Evolutionary conservation across 202 grass and related monocot genomes (phyloP).

Genomic region (Hordeum pubiflorum): DNA sequence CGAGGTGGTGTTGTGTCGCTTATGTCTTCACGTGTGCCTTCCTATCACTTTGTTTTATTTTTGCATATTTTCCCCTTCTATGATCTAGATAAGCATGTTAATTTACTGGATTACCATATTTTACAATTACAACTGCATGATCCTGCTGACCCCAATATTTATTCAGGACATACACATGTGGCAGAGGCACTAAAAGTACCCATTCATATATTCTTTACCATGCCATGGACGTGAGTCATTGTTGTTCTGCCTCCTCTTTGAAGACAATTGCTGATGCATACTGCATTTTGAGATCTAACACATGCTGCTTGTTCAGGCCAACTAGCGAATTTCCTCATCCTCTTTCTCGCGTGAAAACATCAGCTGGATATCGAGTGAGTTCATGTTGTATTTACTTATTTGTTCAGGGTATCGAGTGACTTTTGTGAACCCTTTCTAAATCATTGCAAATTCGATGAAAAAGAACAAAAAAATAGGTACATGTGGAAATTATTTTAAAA

Average conservation of each 20-base stretch:
- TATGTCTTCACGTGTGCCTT: neutral
- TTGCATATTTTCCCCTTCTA: neutral
- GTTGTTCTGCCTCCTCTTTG: slow-evolving; percentile 21
- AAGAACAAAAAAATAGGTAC: neutral
- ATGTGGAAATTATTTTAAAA: neutral
- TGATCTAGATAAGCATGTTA: neutral
- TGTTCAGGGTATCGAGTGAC: neutral
- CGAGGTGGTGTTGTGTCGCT: neutral
- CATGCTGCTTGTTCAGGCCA: slow-evolving; percentile 60
- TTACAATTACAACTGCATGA: neutral
- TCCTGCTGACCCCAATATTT: slow-evolving; percentile 43
- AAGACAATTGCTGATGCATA: slow-evolving; percentile 16
- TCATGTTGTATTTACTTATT: slow-evolving; percentile 9
- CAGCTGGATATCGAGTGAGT: slow-evolving; percentile 86
- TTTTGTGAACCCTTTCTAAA: neutral
- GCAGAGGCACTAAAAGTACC: slow-evolving; percentile 83
- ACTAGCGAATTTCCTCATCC: slow-evolving; percentile 97
- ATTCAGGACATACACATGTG: slow-evolving; percentile 87
- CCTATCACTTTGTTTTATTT: neutral
- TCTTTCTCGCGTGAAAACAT: slow-evolving; percentile 83
- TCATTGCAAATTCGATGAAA: slow-evolving; percentile 1
- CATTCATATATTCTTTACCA: slow-evolving; percentile 99
- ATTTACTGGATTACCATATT: neutral
- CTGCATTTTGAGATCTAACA: slow-evolving; percentile 30
- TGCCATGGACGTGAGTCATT: slow-evolving; percentile 95